A percentile compares a stretch with the other conserved stretches of the same genome.
These are phyloP conservation scores for Castanea crenata DNA, from an alignment of 306 rosid species.

Conservation along the genomic window DNA sequence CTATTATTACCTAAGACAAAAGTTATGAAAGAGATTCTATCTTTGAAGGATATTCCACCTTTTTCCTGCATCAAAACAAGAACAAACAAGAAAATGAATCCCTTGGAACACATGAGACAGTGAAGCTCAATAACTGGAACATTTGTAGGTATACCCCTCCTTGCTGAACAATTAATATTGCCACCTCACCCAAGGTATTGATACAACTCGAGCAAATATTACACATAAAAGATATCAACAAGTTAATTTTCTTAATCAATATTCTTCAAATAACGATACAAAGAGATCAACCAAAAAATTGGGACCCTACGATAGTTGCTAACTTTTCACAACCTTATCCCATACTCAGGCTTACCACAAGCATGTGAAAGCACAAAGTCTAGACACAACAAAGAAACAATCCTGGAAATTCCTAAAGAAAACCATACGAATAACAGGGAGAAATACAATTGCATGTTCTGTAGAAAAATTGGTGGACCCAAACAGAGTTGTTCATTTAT, in stretches of 20 bases:
- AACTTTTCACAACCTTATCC: background rate
- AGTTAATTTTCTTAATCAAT: background rate
- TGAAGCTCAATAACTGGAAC: constrained; percentile 5
- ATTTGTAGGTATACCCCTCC: background rate
- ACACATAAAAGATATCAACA: background rate
- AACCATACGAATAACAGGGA: background rate
- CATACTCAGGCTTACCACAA: background rate
- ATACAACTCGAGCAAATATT: background rate
- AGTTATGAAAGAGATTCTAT: constrained; percentile 44
- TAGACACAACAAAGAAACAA: background rate
- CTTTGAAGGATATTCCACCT: constrained; percentile 23
- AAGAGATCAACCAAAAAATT: background rate
- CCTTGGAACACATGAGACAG: constrained; percentile 1
- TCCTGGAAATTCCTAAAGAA: background rate
- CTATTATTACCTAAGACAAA: constrained; percentile 79
- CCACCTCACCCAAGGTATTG: background rate
- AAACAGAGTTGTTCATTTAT: background rate
- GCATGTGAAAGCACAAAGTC: background rate
- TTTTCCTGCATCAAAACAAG: constrained; percentile 55
- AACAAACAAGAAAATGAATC: constrained; percentile 21
- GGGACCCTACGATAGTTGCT: background rate
- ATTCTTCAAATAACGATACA: background rate
- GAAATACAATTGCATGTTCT: background rate
- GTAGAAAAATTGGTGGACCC: background rate
- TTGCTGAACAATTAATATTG: background rate